These are phyloP conservation scores for Raddia guianensis DNA, from an alignment of 176 grass and related monocot species.

Conservation along the genomic window DNA sequence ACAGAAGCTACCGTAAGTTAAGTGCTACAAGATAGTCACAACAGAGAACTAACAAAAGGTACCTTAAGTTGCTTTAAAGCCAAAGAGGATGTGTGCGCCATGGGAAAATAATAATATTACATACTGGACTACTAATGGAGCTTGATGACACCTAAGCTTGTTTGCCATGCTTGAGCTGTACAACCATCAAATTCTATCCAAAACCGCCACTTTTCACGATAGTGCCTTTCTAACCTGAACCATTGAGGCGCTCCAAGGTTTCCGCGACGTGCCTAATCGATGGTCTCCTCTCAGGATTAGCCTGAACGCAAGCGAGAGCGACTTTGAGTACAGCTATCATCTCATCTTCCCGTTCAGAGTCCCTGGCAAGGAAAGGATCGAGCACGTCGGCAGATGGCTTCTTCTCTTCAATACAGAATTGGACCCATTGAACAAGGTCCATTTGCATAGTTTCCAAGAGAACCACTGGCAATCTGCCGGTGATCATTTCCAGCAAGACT, in stretches of 20 bases:
- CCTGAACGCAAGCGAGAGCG: constrained; percentile 70
- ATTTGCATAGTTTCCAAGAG: constrained; percentile 82
- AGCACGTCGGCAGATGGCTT: constrained; percentile 74
- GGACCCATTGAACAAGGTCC: constrained; percentile 87
- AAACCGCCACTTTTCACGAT: not conserved
- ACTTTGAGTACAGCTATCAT: constrained; percentile 79
- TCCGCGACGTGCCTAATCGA: constrained; percentile 66
- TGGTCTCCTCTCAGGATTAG: constrained; percentile 68
- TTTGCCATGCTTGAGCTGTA: constrained; percentile 34
- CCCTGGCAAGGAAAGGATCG: constrained; percentile 62
- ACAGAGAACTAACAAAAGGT: not conserved
- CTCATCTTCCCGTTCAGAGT: constrained; percentile 68
- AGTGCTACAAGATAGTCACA: constrained; percentile 1
- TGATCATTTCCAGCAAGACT: constrained; percentile 86
- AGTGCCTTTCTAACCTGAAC: constrained; percentile 32
- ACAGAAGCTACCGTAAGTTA: constrained; percentile 9
- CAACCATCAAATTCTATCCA: not conserved
- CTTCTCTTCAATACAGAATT: constrained; percentile 86
- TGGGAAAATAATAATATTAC: constrained; percentile 18
- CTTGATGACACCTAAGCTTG: constrained; percentile 21
- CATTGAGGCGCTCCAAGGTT: constrained; percentile 53
- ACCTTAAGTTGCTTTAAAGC: constrained; percentile 4
- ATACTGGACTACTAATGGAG: not conserved
- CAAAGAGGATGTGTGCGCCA: not conserved
- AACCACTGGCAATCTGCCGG: constrained; percentile 55